Conservation (phyloP, 345 rosid genomes). For the Eucalyptus rudis region DNA sequence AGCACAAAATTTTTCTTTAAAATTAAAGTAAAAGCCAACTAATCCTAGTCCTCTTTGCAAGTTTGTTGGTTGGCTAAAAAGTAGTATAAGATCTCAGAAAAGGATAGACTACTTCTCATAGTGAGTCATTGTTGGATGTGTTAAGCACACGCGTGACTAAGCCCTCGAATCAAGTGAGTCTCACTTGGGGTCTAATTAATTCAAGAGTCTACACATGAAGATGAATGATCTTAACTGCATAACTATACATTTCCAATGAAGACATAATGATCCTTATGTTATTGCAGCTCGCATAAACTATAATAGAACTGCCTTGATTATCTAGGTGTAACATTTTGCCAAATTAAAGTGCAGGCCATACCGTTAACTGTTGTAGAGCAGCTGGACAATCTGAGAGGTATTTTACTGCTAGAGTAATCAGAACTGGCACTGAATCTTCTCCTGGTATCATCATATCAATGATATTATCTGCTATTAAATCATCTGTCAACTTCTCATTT, state of each 20-base stretch:
- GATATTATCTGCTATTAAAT: slow-evolving; percentile 74
- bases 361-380: slow-evolving; percentile 65
- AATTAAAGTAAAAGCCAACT: not conserved
- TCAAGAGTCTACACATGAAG: not conserved
- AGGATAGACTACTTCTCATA: not conserved
- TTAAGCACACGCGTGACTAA: not conserved
- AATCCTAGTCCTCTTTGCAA: not conserved
- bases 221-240: not conserved
- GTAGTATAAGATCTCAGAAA: not conserved
- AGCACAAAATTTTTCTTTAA: not conserved
- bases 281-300: not conserved
- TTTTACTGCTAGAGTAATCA: slow-evolving; percentile 79
- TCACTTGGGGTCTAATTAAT: not conserved
- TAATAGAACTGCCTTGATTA: not conserved
- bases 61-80: not conserved
- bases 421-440: slow-evolving; percentile 94
- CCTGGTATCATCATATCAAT: slow-evolving; percentile 99
- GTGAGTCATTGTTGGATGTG: not conserved
- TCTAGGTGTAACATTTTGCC: not conserved
- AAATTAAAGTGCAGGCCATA: not conserved
- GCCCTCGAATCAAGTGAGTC: not conserved
- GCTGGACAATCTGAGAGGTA: slow-evolving; percentile 76
- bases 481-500: slow-evolving; percentile 44
- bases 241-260: not conserved
- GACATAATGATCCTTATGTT: not conserved